Evolutionary conservation across 1,139 yeast species (phyloP).

Genomic region (Yamadazyma taylorii): DNA sequence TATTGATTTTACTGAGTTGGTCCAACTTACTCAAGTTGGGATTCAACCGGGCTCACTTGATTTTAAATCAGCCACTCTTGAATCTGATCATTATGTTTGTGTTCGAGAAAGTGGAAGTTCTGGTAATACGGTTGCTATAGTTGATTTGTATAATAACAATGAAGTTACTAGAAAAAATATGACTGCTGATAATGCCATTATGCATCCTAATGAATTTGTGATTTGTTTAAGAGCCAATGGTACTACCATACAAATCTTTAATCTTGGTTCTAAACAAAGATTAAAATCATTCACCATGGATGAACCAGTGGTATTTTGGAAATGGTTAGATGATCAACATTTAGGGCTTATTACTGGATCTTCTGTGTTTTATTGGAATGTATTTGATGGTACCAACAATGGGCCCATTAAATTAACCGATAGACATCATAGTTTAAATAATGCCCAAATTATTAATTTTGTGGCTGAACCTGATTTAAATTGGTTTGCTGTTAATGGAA

Average conservation of each 20-base stretch:
- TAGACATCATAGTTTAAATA: slow-evolving; percentile 77
- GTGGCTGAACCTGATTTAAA: slow-evolving; percentile 77
- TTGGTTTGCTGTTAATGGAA: slow-evolving; percentile 96
- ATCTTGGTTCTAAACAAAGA: slow-evolving; percentile 83
- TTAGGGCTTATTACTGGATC: slow-evolving; percentile 85
- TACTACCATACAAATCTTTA: slow-evolving; percentile 91
- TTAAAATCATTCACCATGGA: slow-evolving; percentile 83
- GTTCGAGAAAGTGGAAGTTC: slow-evolving; percentile 75
- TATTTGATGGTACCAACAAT: slow-evolving; percentile 75
- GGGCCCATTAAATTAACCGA: slow-evolving; percentile 81
- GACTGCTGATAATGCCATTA: slow-evolving; percentile 97
- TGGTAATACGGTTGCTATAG: slow-evolving; percentile 89
- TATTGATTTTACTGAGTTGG: slow-evolving; percentile 93
- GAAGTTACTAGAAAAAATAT: slow-evolving; percentile 83
- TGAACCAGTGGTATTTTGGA: slow-evolving; percentile 94
- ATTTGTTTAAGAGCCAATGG: slow-evolving; percentile 96
- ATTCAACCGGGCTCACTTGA: slow-evolving; percentile 82
- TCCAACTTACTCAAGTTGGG: slow-evolving; percentile 83
- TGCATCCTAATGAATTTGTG: slow-evolving; percentile 88
- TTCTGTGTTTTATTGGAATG: slow-evolving; percentile 76
- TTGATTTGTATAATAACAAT: slow-evolving; percentile 75
- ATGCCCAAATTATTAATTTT: slow-evolving; percentile 88
- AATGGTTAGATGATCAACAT: slow-evolving; percentile 75
- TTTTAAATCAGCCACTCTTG: slow-evolving; percentile 91
- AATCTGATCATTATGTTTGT: slow-evolving; percentile 88